Conservation (phyloP, 768 basidiomycete genomes). For the Boletellus emodensis region DNA sequence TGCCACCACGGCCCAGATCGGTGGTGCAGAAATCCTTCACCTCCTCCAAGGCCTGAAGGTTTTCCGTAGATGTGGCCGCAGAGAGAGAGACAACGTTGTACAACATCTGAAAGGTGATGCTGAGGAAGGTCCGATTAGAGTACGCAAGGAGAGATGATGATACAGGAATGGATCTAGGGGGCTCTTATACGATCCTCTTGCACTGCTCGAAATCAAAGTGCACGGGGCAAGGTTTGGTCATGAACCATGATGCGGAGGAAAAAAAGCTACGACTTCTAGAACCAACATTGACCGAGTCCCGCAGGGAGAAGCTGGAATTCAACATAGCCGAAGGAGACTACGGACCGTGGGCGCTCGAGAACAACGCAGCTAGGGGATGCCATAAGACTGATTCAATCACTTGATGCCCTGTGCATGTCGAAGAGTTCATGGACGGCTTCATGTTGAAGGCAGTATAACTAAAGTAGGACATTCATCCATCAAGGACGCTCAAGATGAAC, state of each 20-base stretch:
- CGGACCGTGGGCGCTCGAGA: conserved; percentile 20
- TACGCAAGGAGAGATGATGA: conserved; percentile 12
- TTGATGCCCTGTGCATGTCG: conserved; percentile 15
- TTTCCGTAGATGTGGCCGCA: conserved; percentile 44
- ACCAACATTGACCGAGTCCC: conserved; percentile 12
- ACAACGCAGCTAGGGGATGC: conserved; percentile 10
- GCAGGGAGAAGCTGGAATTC: conserved; percentile 19
- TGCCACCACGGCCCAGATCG: conserved; percentile 51
- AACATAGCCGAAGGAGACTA: conserved; percentile 21
- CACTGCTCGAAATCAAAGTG: conserved; percentile 14
- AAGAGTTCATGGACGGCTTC: conserved; percentile 5
- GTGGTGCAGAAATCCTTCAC: conserved; percentile 50
- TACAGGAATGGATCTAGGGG: conserved; percentile 9
- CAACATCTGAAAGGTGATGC: conserved; percentile 15
- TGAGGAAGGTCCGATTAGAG: neutral
- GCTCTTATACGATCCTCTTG: conserved; percentile 21
- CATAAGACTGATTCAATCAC: conserved; percentile 10
- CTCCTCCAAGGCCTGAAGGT: conserved; percentile 48
- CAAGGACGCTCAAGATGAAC: conserved; percentile 13
- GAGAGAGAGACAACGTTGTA: conserved; percentile 41
- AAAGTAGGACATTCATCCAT: conserved; percentile 10
- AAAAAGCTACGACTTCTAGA: conserved; percentile 17
- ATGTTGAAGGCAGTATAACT: conserved; percentile 11
- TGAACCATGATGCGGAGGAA: conserved; percentile 14
- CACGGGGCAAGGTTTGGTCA: conserved; percentile 13